phyloP scores from a whole-genome alignment of 352 stramenopile species.

The Globisporangium lucens region DNA sequence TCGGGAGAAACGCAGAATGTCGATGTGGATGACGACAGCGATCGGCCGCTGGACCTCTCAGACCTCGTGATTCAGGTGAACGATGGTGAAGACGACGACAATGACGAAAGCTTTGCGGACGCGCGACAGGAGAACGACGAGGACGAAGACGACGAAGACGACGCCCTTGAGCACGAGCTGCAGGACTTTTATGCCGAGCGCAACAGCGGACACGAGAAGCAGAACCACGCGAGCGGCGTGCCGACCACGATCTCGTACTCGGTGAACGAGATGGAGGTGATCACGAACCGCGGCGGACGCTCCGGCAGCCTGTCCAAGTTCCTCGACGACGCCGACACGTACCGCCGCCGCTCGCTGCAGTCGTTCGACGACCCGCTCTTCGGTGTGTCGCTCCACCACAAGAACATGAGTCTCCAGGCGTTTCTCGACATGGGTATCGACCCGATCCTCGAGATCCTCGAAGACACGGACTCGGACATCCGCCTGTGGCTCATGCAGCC shows the following conservation, averaged over 20 bases:
- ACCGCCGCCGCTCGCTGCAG: conserved; percentile 67
- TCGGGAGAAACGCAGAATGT: neutral
- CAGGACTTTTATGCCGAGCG: conserved; percentile 19
- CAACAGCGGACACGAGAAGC: conserved; percentile 9
- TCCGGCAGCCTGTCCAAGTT: conserved; percentile 79
- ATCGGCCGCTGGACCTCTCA: conserved; percentile 14
- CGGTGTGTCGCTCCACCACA: conserved; percentile 37
- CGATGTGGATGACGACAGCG: conserved; percentile 5
- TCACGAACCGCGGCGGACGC: conserved; percentile 69
- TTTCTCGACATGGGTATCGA: conserved; percentile 86
- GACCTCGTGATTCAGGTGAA: conserved; percentile 24
- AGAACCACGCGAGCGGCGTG: conserved; percentile 18
- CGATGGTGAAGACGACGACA: conserved; percentile 40
- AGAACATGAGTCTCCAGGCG: conserved; percentile 60
- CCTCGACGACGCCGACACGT: conserved; percentile 69
- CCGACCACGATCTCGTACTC: conserved; percentile 70
- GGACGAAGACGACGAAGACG: conserved; percentile 13
- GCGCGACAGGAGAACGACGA: conserved; percentile 18
- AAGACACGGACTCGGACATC: conserved; percentile 84
- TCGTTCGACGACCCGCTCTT: conserved; percentile 71
- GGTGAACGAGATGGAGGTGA: conserved; percentile 83
- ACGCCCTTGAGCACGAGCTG: conserved; percentile 22
- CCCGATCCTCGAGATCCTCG: conserved; percentile 80
- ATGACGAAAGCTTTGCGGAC: conserved; percentile 45
- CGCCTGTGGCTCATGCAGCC: conserved; percentile 80